These are phyloP conservation scores for Euryodendron excelsum DNA, from an alignment of 148 eudicot species.

Conservation along the genomic window DNA sequence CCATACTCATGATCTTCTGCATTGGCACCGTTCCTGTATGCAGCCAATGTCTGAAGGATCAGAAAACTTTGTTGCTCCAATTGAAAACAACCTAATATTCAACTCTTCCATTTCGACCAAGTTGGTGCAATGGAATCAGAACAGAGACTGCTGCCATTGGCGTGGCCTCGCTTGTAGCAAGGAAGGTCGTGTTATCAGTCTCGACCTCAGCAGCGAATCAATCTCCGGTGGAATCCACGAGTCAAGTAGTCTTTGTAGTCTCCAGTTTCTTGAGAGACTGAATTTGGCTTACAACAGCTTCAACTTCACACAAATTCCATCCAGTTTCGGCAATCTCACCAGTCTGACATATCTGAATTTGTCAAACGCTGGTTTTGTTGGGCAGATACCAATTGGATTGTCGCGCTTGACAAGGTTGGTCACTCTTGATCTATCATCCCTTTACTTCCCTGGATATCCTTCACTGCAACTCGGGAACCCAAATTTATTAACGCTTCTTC, in stretches of 20 bases:
- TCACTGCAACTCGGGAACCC: slow-evolving; percentile 6
- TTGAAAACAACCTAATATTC: slow-evolving; percentile 21
- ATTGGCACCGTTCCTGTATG: not conserved
- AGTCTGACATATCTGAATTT: slow-evolving; percentile 26
- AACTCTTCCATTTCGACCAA: not conserved
- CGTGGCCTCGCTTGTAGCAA: slow-evolving; percentile 35
- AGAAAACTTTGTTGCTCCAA: too few species aligned
- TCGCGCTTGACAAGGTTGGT: slow-evolving; percentile 25
- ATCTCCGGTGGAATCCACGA: slow-evolving; percentile 20
- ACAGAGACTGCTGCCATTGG: slow-evolving; percentile 37
- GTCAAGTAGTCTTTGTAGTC: slow-evolving; percentile 21
- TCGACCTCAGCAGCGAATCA: slow-evolving; percentile 26
- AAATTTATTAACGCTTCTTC: slow-evolving; percentile 2
- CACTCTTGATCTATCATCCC: slow-evolving; percentile 25
- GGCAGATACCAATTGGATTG: slow-evolving; percentile 34
- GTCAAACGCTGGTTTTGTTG: slow-evolving; percentile 30
- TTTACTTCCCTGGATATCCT: not conserved
- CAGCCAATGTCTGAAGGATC: too few species aligned
- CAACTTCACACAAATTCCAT: slow-evolving; percentile 1
- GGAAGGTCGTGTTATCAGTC: slow-evolving; percentile 22
- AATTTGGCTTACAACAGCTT: slow-evolving; percentile 38
- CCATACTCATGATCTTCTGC: slow-evolving; percentile 15
- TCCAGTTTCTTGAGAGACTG: slow-evolving; percentile 21
- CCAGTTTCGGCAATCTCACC: slow-evolving; percentile 20
- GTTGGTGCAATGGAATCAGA: slow-evolving; percentile 27